Base-by-base conservation (phyloP, 768 basidiomycete genomes). In the Sarcodon sp. region DNA sequence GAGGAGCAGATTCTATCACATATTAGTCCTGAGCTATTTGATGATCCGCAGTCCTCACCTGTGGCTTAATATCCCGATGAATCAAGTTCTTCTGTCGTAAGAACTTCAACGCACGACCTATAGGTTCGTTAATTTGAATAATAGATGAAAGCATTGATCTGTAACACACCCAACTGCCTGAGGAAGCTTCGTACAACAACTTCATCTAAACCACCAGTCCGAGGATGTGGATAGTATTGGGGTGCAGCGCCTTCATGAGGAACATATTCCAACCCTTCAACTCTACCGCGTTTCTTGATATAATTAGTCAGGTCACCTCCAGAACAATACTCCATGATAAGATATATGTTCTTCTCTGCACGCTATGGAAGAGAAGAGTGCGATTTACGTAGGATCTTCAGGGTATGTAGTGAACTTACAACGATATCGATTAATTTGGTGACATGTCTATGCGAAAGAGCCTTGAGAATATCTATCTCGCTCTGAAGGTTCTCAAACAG, bases 51-150 rank as follows among this genome's bases (percentile, higher is more conserved):
- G 33, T 33, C 48, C 59, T 18, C 52, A 77, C 83, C 76, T 90
- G 92, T 31, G 96, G 96, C 63, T 99, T 99, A 63, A 99, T 92
- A 61, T 98, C 96, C 43, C 96, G 73, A 63, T 99, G 96, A 34
- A 99, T 90, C 41, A 98, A 75, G 59, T 94, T 86, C 51, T 87
- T 75, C 31, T 83, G 76, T 18, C 93, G 76, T 33, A 98, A 69
- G 56, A 97, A 98, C 61, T 90, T 92, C 58, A 99, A 77, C 2
- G 94, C 94, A 43, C 89, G 82, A 7, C 89, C 93, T 93, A 46
- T 6, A 21, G n/a, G 15, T 13, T n/a, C 45, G 7, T 35, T 33
- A 34, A 1, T 18, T 11, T 36, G 33, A 4, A 43, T 39, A 3
- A 9, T 7, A 31, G n/a, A 33, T 37, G 13, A 13, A 43, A 15